phyloP scores from a whole-genome alignment of 1,284 basidiomycete species.

The Meripilus lineatus region DNA sequence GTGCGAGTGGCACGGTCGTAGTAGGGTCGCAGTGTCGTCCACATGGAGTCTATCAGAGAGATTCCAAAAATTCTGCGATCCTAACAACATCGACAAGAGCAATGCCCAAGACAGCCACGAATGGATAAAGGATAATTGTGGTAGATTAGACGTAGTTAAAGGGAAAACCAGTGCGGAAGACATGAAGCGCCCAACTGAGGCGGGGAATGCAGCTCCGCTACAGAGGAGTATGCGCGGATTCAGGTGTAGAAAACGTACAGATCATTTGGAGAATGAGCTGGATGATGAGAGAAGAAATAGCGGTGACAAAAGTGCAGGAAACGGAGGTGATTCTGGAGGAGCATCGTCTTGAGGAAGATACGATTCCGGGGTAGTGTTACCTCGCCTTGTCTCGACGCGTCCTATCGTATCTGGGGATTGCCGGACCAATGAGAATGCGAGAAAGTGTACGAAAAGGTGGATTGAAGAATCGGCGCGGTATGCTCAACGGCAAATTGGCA shows the following conservation, averaged over 20 bases:
- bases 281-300: background rate
- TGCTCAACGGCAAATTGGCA: constrained; percentile 7
- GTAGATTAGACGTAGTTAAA: too few species aligned
- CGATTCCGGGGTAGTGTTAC: background rate
- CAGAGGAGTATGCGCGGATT: background rate
- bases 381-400: constrained; percentile 6
- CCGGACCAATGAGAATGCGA: constrained; percentile 27
- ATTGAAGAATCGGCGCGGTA: constrained; percentile 7
- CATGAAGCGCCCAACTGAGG: too few species aligned
- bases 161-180: too few species aligned
- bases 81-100: too few species aligned
- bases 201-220: too few species aligned
- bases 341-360: background rate
- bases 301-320: background rate
- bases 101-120: too few species aligned
- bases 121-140: too few species aligned
- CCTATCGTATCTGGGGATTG: constrained; percentile 29
- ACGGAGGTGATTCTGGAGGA: background rate
- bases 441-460: constrained; percentile 15
- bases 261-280: background rate
- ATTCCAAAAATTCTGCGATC: too few species aligned
- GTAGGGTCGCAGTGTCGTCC: background rate
- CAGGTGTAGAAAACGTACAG: background rate
- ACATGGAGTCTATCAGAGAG: too few species aligned
- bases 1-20: background rate